Base-by-base conservation (phyloP, 768 basidiomycete genomes). In the Daedaleopsis nitida region DNA sequence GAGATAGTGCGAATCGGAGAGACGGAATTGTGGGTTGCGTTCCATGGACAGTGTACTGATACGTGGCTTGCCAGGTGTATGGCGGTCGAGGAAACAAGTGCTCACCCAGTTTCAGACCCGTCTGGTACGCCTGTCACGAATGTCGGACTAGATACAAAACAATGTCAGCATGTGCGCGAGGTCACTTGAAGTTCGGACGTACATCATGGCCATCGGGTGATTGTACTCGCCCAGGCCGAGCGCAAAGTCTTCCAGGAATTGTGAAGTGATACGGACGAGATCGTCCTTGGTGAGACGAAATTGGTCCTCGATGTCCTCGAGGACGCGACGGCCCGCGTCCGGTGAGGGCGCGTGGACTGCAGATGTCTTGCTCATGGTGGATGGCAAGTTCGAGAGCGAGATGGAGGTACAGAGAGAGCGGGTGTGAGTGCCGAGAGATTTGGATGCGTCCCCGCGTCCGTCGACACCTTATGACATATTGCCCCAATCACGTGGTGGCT, bases 41-140 rank as follows among this genome's bases (percentile, higher is more conserved):
- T 12, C 11, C 11, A 19, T 9, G 12, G 56, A 59, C 37, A 24
- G 47, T 9, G 27, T 44, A 37, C 42, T 37, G 45, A 48, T 32
- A 44, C 3, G 23, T 21, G 21, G 21, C 21, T 9, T 23, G 19
- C 21, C 14, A 13, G 21, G 21, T 44, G 50, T 47, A 55, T 43
- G 35, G 34, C 17, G n/a, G n/a, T n/a, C n/a, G 19, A 27, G 17
- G 39, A 45, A 17, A 17, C 23, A 52, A 23, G 34, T 7, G 67
- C 69, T 70, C 75, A 94, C 94, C 97, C 97, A 59, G 85, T 90
- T 76, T 99, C 97, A 52, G 88, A 86, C 49, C 97, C 97, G 74
- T 97, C 83, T 48, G 97, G 97, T 24, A 97, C 93, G 53, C 89
- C 89, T n/a, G 91, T 94, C 45, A 98, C 93, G 75, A 93, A 99